Conservation (phyloP, 2,329 filamentous ascomycete genomes). For the Monosporascus sp. region DNA sequence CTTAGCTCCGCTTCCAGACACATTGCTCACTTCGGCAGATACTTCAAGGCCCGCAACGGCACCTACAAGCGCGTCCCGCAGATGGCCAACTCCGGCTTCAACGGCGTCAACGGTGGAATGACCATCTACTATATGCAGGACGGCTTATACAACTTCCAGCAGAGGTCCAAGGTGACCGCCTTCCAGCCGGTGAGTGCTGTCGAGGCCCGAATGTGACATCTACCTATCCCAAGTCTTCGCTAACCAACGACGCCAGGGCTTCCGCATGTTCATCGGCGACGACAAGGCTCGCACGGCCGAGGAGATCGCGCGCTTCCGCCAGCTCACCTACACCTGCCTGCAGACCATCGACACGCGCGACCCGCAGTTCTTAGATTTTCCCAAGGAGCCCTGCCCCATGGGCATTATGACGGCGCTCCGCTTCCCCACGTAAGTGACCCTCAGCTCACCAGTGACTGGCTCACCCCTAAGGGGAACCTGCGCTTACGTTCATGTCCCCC, state of each 20-base stretch:
- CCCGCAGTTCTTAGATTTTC: constrained; percentile 28
- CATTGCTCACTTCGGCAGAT: background rate
- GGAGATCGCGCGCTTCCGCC: constrained; percentile 28
- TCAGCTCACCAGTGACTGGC: too few species aligned
- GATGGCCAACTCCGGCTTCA: constrained; percentile 19
- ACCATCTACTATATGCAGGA: constrained; percentile 25
- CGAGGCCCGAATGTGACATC: background rate
- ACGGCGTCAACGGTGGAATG: constrained; percentile 20
- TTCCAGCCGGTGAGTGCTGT: constrained; percentile 29
- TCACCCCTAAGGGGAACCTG: too few species aligned
- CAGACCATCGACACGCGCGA: constrained; percentile 26
- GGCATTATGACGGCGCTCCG: constrained; percentile 33
- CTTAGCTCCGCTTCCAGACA: background rate
- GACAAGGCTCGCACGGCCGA: constrained; percentile 24
- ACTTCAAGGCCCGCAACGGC: constrained; percentile 21
- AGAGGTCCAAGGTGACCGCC: constrained; percentile 32
- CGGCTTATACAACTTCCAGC: constrained; percentile 7
- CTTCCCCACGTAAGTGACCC: constrained; percentile 28
- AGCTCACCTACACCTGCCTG: constrained; percentile 35
- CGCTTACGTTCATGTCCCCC: too few species aligned
- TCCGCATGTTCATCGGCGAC: constrained; percentile 42
- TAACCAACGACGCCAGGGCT: constrained; percentile 24
- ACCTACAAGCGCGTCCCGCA: constrained; percentile 24
- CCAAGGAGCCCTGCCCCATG: constrained; percentile 20
- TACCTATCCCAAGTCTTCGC: constrained; percentile 6